These are phyloP conservation scores for Albugo candida DNA, from an alignment of 352 stramenopile genomes.

Conservation along the genomic window DNA sequence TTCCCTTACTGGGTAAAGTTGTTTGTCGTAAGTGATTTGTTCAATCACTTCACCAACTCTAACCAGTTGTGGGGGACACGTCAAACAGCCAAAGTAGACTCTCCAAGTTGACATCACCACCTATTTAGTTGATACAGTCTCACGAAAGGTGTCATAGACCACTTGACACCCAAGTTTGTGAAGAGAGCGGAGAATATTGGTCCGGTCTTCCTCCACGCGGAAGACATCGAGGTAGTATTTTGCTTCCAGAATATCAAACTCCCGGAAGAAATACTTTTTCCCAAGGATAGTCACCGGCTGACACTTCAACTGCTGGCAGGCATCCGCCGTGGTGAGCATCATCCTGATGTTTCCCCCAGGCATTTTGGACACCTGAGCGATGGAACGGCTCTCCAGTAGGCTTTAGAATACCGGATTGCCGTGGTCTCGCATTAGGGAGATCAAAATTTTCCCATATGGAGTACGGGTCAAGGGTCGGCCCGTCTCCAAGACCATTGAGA, in stretches of 20 bases:
- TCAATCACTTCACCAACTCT: too few species aligned
- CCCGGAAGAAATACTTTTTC: constrained; percentile 1
- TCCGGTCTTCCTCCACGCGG: not conserved
- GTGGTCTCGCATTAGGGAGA: not conserved
- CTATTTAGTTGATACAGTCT: not conserved
- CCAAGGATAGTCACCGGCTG: constrained; percentile 3
- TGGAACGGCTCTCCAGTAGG: not conserved
- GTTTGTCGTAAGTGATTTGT: too few species aligned
- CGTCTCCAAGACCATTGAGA: not conserved
- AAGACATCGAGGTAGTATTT: constrained; percentile 6
- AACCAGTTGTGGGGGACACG: too few species aligned
- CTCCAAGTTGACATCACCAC: too few species aligned
- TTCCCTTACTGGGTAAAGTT: too few species aligned
- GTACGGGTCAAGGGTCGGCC: constrained; percentile 1
- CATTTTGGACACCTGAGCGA: constrained; percentile 2
- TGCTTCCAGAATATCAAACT: constrained; percentile 4
- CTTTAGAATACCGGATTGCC: constrained; percentile 1
- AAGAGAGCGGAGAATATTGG: not conserved
- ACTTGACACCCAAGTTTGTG: constrained; percentile 3
- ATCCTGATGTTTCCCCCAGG: constrained; percentile 1
- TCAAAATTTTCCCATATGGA: not conserved
- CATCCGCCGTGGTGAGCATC: constrained; percentile 2
- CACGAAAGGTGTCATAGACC: constrained; percentile 7
- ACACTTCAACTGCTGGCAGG: constrained; percentile 1
- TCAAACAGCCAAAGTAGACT: too few species aligned